These are phyloP conservation scores for Excoecaria cochinchinensis DNA, from an alignment of 345 rosid genomes.

Conservation along the genomic window DNA sequence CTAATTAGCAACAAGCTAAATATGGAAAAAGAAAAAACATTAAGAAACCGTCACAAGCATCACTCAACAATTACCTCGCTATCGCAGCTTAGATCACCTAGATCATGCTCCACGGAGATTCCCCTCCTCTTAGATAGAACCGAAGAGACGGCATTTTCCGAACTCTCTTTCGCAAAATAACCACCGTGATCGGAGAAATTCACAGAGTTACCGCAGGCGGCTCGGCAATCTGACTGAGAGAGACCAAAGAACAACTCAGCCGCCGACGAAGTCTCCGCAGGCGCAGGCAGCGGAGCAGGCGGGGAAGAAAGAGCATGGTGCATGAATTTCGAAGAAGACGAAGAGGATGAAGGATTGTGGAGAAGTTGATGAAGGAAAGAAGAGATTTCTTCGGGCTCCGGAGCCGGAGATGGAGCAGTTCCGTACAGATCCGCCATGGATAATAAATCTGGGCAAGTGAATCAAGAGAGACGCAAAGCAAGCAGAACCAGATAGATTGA, in stretches of 20 bases:
- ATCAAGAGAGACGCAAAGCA: neutral
- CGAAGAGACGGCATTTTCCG: slow-evolving; percentile 30
- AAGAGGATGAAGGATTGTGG: slow-evolving; percentile 31
- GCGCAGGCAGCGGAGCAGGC: slow-evolving; percentile 15
- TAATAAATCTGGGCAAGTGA: neutral
- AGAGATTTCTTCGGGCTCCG: slow-evolving; percentile 52
- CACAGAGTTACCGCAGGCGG: slow-evolving; percentile 8
- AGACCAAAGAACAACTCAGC: slow-evolving; percentile 17
- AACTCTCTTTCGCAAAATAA: slow-evolving; percentile 23
- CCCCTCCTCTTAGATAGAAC: slow-evolving; percentile 20
- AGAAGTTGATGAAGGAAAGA: slow-evolving; percentile 45
- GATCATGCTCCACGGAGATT: slow-evolving; percentile 29
- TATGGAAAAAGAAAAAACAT: neutral
- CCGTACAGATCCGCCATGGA: slow-evolving; percentile 64
- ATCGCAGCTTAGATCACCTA: slow-evolving; percentile 43
- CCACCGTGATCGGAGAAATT: slow-evolving; percentile 28
- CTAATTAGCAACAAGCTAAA: neutral
- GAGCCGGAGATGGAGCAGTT: slow-evolving; percentile 28
- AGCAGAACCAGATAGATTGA: neutral
- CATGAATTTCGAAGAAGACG: slow-evolving; percentile 25
- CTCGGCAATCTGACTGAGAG: slow-evolving; percentile 23
- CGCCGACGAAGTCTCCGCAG: neutral
- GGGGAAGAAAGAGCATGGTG: slow-evolving; percentile 31
- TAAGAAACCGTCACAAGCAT: neutral
- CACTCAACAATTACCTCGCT: slow-evolving; percentile 37